Evolutionary conservation across 2,329 filamentous ascomycete species (phyloP).

Genomic region (Calonectria multiphialidica): DNA sequence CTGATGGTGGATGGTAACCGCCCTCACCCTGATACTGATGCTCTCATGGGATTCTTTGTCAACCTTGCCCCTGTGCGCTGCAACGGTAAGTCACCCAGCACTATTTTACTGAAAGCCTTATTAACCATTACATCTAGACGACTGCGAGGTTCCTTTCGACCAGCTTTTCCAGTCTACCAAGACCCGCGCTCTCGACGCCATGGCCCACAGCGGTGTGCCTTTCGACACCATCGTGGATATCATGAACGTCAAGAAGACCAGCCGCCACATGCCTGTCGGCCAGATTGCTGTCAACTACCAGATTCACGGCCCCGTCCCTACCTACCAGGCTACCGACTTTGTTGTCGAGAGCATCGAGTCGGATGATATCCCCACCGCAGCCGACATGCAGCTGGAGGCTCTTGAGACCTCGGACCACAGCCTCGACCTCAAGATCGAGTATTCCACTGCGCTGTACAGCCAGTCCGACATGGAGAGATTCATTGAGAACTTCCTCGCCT

Average conservation of each 20-base stretch:
- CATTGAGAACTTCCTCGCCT: constrained; percentile 42
- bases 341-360: constrained; percentile 35
- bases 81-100: constrained; percentile 24
- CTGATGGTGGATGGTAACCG: constrained; percentile 43
- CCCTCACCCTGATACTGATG: constrained; percentile 38
- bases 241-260: constrained; percentile 37
- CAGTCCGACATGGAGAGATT: constrained; percentile 41
- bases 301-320: constrained; percentile 38
- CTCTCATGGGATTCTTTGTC: constrained; percentile 42
- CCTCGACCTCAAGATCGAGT: constrained; percentile 41
- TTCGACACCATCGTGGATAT: constrained; percentile 42
- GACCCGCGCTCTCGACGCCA: constrained; percentile 34
- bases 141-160: constrained; percentile 39
- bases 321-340: constrained; percentile 39
- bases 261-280: constrained; percentile 38
- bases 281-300: constrained; percentile 44
- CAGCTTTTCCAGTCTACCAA: constrained; percentile 39
- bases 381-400: constrained; percentile 41
- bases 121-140: constrained; percentile 20
- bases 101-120: background rate
- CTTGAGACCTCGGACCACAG: constrained; percentile 38
- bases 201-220: constrained; percentile 38
- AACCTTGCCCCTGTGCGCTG: constrained; percentile 40
- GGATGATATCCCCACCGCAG: constrained; percentile 40
- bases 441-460: constrained; percentile 36